phyloP scores from a whole-genome alignment of 2,329 filamentous ascomycete species.

The Apiospora pterosperma region DNA sequence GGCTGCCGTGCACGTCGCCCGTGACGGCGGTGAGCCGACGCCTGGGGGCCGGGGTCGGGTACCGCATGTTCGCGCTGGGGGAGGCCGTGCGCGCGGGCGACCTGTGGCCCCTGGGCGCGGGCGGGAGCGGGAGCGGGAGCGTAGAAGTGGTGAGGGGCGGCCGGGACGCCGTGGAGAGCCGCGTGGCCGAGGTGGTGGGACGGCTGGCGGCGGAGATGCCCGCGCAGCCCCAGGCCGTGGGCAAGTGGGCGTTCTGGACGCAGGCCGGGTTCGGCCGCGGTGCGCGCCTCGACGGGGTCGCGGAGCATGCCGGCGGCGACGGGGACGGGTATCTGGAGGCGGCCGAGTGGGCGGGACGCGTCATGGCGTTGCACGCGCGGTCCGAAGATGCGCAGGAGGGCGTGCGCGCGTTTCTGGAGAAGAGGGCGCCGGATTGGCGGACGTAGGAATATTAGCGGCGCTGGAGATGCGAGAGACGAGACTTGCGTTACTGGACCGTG shows the following conservation, averaged over 20 bases:
- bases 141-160: conserved; percentile 20
- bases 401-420: conserved; percentile 22
- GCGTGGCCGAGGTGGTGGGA: conserved; percentile 20
- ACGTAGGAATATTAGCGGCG: too few species aligned
- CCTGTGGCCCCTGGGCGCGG: conserved; percentile 12
- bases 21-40: conserved; percentile 22
- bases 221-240: conserved; percentile 28
- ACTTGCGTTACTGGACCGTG: too few species aligned
- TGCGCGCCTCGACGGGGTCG: background rate
- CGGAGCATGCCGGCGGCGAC: conserved; percentile 1
- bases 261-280: conserved; percentile 19
- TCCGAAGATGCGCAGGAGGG: conserved; percentile 26
- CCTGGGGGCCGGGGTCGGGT: conserved; percentile 20
- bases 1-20: conserved; percentile 29
- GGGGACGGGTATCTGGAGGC: conserved; percentile 20
- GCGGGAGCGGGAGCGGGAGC: too few species aligned
- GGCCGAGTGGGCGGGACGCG: conserved; percentile 21
- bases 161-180: conserved; percentile 17
- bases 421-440: conserved; percentile 22
- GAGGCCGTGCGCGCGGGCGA: conserved; percentile 22
- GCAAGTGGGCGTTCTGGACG: conserved; percentile 33
- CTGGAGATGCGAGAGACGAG: too few species aligned
- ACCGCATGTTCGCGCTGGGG: conserved; percentile 26
- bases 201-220: conserved; percentile 17
- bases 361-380: conserved; percentile 27